A percentile compares a stretch with the other conserved stretches of the same genome.
Evolutionary conservation across 768 basidiomycete genomes (phyloP).

Genomic region (Amanita pallidorosea): DNA sequence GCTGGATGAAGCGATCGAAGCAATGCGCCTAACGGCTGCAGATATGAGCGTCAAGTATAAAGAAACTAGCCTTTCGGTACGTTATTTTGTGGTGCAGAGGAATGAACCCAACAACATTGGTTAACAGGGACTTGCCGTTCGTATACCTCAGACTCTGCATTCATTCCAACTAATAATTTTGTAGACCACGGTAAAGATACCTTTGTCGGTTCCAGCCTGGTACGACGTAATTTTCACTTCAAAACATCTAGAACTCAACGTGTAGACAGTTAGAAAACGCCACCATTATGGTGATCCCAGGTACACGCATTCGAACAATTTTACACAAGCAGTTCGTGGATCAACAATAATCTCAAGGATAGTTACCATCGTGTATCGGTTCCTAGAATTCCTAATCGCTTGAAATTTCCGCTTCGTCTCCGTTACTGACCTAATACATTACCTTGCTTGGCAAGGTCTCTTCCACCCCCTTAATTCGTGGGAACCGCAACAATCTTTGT

Average conservation of each 20-base stretch:
- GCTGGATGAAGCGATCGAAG: conserved; percentile 91
- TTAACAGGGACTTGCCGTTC: conserved; percentile 31
- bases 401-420: too few species aligned
- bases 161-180: conserved; percentile 4
- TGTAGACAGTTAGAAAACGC: not conserved
- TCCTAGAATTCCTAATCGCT: too few species aligned
- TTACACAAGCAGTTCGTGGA: too few species aligned
- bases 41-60: conserved; percentile 96
- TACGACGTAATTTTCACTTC: conserved; percentile 14
- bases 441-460: too few species aligned
- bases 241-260: not conserved
- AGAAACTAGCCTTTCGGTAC: conserved; percentile 85
- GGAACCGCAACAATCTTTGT: too few species aligned
- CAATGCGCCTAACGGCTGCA: conserved; percentile 86
- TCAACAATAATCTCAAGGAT: too few species aligned
- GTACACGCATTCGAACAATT: too few species aligned
- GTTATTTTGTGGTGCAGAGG: conserved; percentile 15
- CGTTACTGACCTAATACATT: too few species aligned
- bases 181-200: conserved; percentile 73
- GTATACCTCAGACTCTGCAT: conserved; percentile 4
- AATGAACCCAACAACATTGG: not conserved
- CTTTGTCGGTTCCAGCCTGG: conserved; percentile 77
- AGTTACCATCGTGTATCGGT: too few species aligned
- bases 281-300: not conserved
- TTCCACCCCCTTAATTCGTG: too few species aligned